Evolutionary conservation across 176 grass and related monocot species (phyloP).

Genomic region (Carex scoparia): DNA sequence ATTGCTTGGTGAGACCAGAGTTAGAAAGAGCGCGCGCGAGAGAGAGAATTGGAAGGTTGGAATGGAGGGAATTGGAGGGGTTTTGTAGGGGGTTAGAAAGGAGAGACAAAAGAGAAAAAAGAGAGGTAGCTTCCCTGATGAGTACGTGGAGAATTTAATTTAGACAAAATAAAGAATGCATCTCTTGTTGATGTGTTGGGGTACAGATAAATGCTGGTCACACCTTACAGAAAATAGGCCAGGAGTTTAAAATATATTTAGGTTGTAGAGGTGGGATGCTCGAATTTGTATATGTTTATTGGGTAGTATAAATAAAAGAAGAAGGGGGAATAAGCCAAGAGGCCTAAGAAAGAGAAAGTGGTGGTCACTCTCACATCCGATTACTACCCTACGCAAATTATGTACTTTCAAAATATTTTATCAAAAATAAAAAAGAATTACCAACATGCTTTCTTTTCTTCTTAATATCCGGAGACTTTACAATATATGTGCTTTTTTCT

Average conservation of each 20-base stretch:
- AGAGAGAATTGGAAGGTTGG: not conserved
- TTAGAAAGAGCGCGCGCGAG: not conserved
- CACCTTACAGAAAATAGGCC: not conserved
- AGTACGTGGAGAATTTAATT: not conserved
- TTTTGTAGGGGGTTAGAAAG: not conserved
- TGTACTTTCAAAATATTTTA: too few relatives aligned
- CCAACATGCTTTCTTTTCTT: not conserved
- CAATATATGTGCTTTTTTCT: not conserved
- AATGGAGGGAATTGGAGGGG: not conserved
- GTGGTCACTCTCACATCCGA: not conserved
- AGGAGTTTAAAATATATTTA: not conserved
- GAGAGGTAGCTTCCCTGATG: constrained; percentile 18
- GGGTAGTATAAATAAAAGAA: not conserved
- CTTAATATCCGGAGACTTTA: not conserved
- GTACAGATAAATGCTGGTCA: not conserved
- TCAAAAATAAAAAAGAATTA: not conserved
- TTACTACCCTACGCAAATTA: too few relatives aligned
- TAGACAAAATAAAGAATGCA: not conserved
- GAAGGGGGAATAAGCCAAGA: not conserved
- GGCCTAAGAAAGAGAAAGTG: not conserved
- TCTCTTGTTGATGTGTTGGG: constrained; percentile 13
- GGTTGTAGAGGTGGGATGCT: not conserved
- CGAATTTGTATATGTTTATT: not conserved
- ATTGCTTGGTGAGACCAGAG: not conserved
- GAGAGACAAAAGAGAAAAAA: not conserved